Percentiles rank a stretch among this genome's conserved stretches.
These are phyloP conservation scores for Simmondsia chinensis DNA, from an alignment of 148 eudicot genomes.

Conservation along the genomic window DNA sequence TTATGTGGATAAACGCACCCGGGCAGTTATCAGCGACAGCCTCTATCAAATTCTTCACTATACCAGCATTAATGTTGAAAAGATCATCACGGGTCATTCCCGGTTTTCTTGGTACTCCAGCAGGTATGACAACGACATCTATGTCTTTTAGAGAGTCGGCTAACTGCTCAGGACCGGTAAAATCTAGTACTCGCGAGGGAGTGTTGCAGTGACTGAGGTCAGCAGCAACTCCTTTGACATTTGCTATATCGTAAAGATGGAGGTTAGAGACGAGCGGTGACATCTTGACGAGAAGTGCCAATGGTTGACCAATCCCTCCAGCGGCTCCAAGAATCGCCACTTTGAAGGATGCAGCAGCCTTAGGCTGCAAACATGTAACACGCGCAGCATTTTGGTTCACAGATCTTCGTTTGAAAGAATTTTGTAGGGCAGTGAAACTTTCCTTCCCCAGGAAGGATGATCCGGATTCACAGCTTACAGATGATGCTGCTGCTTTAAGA, in stretches of 20 bases:
- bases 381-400: conserved; percentile 5
- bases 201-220: conserved; percentile 95
- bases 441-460: conserved; percentile 18
- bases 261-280: conserved; percentile 70
- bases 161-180: conserved; percentile 66
- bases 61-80: conserved; percentile 80
- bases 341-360: conserved; percentile 27
- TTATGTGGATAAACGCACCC: conserved; percentile 82
- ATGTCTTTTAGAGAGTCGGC: conserved; percentile 51
- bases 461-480: conserved; percentile 12
- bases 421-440: conserved; percentile 9
- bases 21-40: conserved; percentile 89
- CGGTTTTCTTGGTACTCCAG: conserved; percentile 91
- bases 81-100: conserved; percentile 96
- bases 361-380: conserved; percentile 10
- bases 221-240: conserved; percentile 92
- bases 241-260: conserved; percentile 82
- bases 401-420: conserved; percentile 13
- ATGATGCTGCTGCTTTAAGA: conserved; percentile 18
- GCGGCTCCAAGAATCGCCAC: conserved; percentile 92
- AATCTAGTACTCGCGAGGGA: conserved; percentile 59
- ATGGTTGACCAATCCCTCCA: conserved; percentile 87
- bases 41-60: conserved; percentile 64
- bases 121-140: conserved; percentile 82
- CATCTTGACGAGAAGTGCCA: conserved; percentile 77